Evolutionary conservation across 2,329 filamentous ascomycete species (phyloP).

Genomic region (Cladosporium sp.): DNA sequence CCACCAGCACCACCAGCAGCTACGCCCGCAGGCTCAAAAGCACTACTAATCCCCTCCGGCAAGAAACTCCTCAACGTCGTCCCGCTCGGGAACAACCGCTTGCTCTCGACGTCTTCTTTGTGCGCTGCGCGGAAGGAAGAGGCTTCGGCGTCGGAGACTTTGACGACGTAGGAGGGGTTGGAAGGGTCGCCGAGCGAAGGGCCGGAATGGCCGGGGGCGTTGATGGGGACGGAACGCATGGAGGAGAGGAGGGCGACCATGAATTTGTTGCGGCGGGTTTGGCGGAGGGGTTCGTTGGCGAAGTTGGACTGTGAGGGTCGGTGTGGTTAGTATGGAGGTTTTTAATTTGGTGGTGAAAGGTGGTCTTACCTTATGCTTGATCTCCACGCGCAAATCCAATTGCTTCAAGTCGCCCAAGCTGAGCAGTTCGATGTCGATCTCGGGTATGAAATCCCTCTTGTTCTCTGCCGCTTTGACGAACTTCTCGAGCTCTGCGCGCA

Average conservation of each 20-base stretch:
- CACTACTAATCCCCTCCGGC: slow-evolving; percentile 17
- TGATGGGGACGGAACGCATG: slow-evolving; percentile 83
- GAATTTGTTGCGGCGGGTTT: slow-evolving; percentile 83
- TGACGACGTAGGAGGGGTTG: slow-evolving; percentile 78
- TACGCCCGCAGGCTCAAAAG: background rate
- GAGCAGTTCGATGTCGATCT: slow-evolving; percentile 39
- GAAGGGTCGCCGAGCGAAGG: slow-evolving; percentile 58
- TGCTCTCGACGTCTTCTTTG: slow-evolving; percentile 13
- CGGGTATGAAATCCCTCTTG: slow-evolving; percentile 38
- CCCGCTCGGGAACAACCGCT: slow-evolving; percentile 11
- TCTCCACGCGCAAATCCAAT: slow-evolving; percentile 38
- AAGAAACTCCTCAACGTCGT: background rate
- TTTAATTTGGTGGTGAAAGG: background rate
- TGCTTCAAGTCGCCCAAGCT: slow-evolving; percentile 37
- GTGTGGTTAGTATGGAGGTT: background rate
- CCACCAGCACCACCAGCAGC: background rate
- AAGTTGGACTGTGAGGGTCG: slow-evolving; percentile 41
- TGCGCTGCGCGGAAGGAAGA: background rate
- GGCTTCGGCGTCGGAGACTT: slow-evolving; percentile 53
- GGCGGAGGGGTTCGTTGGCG: slow-evolving; percentile 72
- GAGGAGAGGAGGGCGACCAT: slow-evolving; percentile 87
- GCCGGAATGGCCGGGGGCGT: slow-evolving; percentile 68
- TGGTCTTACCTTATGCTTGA: slow-evolving; percentile 36
- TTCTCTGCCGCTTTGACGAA: slow-evolving; percentile 40
- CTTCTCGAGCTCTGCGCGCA: slow-evolving; percentile 34